Evolutionary conservation across 208 protist genomes (phyloP).

Genomic region (Trypanosoma caninum): DNA sequence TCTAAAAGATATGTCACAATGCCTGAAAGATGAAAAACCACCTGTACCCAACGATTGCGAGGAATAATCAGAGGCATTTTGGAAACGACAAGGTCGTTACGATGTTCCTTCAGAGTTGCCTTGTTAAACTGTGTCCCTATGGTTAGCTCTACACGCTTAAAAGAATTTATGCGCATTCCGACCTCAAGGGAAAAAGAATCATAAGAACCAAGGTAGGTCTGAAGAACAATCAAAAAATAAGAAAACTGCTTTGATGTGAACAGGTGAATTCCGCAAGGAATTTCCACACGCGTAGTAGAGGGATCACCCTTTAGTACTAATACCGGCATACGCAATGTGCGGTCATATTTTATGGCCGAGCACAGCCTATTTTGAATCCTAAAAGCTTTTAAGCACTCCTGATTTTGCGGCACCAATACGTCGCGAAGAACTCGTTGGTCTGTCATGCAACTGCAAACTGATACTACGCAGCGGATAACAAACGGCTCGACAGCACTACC

Average conservation of each 20-base stretch:
- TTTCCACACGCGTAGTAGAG: constrained; percentile 41
- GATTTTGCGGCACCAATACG: constrained; percentile 21
- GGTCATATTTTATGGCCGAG: constrained; percentile 60
- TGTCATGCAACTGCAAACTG: background rate
- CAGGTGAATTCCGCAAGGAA: constrained; percentile 61
- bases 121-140: constrained; percentile 63
- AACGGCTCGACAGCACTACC: too few species aligned
- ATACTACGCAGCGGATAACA: too few species aligned
- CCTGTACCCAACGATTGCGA: constrained; percentile 79
- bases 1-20: constrained; percentile 62
- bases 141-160: constrained; percentile 54
- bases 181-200: constrained; percentile 75
- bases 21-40: constrained; percentile 74
- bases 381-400: constrained; percentile 26
- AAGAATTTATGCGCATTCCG: constrained; percentile 33
- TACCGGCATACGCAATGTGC: constrained; percentile 30
- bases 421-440: constrained; percentile 11
- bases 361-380: constrained; percentile 52
- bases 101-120: constrained; percentile 29
- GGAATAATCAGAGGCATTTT: constrained; percentile 77
- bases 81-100: constrained; percentile 32
- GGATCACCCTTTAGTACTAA: constrained; percentile 54
- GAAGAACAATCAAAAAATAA: constrained; percentile 48
- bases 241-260: constrained; percentile 41
- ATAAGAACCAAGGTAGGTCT: constrained; percentile 41